Conservation (phyloP, 441 rosid species). For the Adansonia grandidieri region DNA sequence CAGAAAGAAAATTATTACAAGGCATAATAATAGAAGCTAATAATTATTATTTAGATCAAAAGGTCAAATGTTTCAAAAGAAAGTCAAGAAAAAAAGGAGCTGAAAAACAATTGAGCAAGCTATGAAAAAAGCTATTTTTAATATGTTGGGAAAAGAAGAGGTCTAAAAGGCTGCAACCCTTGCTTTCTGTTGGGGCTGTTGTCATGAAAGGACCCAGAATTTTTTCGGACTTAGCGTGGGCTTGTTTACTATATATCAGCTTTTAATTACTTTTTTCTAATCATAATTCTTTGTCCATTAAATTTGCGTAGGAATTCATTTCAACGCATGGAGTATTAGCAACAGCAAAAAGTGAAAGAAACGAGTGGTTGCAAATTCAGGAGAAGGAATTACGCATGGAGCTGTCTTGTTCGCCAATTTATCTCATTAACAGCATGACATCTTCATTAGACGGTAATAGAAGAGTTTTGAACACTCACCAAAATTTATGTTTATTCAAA, state of each 20-base stretch:
- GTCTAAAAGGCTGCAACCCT: slow-evolving; percentile 34
- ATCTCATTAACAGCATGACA: slow-evolving; percentile 20
- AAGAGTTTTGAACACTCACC: neutral
- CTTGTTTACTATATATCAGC: neutral
- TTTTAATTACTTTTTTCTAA: slow-evolving; percentile 3
- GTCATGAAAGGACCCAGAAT: slow-evolving; percentile 20
- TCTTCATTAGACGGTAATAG: neutral
- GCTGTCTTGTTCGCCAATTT: slow-evolving; percentile 6
- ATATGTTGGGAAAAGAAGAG: slow-evolving; percentile 33
- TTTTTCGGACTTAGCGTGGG: slow-evolving; percentile 12
- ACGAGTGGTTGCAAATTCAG: slow-evolving; percentile 38
- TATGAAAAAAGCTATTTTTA: slow-evolving; percentile 25
- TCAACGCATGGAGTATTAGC: slow-evolving; percentile 26
- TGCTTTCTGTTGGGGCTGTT: slow-evolving; percentile 33
- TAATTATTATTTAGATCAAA: neutral
- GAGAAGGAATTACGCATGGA: slow-evolving; percentile 33
- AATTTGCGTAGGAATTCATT: slow-evolving; percentile 30
- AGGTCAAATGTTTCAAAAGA: slow-evolving; percentile 27
- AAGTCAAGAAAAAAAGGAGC: slow-evolving; percentile 27
- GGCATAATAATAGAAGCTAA: neutral
- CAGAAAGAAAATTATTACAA: neutral
- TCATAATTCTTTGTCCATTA: neutral
- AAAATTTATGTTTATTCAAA: slow-evolving; percentile 15
- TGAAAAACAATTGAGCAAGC: neutral
- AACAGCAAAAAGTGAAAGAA: slow-evolving; percentile 33